phyloP scores from a whole-genome alignment of 2,329 filamentous ascomycete genomes.

The Ophiostoma sp. region DNA sequence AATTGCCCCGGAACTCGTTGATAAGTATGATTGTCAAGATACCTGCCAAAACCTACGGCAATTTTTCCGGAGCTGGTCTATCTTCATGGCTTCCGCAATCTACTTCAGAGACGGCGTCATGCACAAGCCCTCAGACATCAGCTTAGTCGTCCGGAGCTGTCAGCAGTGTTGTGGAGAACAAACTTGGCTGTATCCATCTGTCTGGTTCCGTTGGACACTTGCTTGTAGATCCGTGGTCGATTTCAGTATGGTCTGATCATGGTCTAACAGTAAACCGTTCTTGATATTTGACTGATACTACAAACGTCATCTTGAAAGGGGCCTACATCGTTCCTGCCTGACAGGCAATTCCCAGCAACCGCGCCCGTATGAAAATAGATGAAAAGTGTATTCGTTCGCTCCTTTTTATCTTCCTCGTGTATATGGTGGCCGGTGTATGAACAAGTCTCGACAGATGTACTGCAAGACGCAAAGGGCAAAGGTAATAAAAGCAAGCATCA shows the following conservation, averaged over 20 bases:
- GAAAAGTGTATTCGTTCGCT: neutral
- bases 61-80: neutral
- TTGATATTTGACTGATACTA: neutral
- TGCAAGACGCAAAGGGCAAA: neutral
- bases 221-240: neutral
- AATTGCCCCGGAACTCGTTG: neutral
- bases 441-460: neutral
- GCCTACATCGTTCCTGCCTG: neutral
- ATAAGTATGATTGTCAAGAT: neutral
- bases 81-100: neutral
- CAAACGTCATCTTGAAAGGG: too few species aligned
- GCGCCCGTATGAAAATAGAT: neutral
- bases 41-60: neutral
- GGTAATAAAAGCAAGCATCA: neutral
- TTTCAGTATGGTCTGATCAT: neutral
- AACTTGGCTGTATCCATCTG: neutral
- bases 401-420: conserved; percentile 8
- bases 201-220: neutral
- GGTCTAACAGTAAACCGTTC: neutral
- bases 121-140: neutral
- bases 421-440: neutral
- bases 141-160: neutral
- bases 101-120: neutral
- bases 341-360: neutral
- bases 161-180: neutral